phyloP scores from a whole-genome alignment of 1,284 basidiomycete genomes.

The Boletellus sp. region DNA sequence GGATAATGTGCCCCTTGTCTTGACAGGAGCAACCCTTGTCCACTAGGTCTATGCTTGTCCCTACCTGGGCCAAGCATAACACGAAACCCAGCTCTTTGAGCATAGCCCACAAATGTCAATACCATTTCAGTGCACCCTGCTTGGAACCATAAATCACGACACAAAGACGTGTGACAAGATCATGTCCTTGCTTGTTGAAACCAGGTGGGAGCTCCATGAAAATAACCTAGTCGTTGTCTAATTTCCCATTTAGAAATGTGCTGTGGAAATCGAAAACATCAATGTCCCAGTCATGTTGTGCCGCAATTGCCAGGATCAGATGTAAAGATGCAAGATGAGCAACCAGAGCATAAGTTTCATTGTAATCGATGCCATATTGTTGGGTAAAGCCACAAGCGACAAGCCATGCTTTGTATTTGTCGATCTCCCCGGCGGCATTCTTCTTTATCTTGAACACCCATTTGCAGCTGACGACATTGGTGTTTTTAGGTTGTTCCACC shows the following conservation, averaged over 20 bases:
- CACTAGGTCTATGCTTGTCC: no score
- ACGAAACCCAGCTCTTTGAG: neutral
- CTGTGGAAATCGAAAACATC: constrained; percentile 2
- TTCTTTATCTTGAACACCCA: constrained; percentile 6
- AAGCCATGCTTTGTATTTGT: neutral
- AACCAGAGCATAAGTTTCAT: neutral
- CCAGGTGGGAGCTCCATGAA: neutral
- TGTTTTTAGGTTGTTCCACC: constrained; percentile 13
- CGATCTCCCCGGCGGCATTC: neutral
- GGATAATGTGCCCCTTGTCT: no score
- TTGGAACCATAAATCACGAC: neutral
- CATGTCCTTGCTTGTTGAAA: neutral
- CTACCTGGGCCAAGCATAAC: no score
- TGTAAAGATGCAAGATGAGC: neutral
- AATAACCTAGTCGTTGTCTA: neutral
- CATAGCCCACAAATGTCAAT: neutral
- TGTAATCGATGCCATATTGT: neutral
- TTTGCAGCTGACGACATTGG: constrained; percentile 24
- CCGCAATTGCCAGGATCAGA: neutral
- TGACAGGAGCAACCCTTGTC: no score
- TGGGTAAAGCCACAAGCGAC: neutral
- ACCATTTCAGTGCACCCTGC: neutral
- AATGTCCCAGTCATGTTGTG: neutral
- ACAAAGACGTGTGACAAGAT: neutral
- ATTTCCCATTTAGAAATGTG: constrained; percentile 2